These are phyloP conservation scores for Cadophora gregata DNA, from an alignment of 2,329 filamentous ascomycete genomes.

Conservation along the genomic window DNA sequence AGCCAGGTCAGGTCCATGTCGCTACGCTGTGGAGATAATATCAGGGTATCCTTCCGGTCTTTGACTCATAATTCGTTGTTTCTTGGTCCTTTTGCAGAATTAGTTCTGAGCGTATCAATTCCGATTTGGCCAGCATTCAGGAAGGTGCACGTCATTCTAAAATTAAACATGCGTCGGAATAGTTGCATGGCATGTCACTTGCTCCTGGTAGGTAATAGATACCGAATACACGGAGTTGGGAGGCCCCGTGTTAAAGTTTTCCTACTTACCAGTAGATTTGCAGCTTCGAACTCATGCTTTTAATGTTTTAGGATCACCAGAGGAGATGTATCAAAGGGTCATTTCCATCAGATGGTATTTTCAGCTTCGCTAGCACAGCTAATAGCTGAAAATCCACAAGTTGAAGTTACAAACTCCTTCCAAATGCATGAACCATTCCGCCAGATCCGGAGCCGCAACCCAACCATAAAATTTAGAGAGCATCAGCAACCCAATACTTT, in stretches of 20 bases:
- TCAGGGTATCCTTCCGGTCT: slow-evolving; percentile 1
- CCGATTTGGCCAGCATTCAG: background rate
- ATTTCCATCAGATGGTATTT: background rate
- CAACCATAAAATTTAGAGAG: background rate
- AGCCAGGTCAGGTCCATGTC: background rate
- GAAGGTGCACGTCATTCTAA: background rate
- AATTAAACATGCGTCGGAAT: background rate
- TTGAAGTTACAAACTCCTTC: slow-evolving; percentile 21
- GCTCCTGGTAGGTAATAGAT: background rate
- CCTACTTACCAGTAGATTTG: background rate
- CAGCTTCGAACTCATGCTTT: background rate
- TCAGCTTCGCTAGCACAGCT: background rate
- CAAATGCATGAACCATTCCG: slow-evolving; percentile 21
- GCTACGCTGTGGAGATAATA: background rate
- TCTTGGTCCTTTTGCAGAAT: background rate
- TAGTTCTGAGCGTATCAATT: slow-evolving; percentile 10
- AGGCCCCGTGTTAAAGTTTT: too few relatives aligned
- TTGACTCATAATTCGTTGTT: slow-evolving; percentile 24
- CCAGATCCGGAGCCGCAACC: slow-evolving; percentile 15
- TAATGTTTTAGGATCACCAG: background rate
- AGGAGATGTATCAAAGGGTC: background rate
- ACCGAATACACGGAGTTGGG: too few relatives aligned
- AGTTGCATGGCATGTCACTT: background rate
- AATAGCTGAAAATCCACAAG: background rate
- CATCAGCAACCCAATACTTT: slow-evolving; percentile 5